phyloP scores from a whole-genome alignment of 1,284 basidiomycete species.

The Puccinia triticina region DNA sequence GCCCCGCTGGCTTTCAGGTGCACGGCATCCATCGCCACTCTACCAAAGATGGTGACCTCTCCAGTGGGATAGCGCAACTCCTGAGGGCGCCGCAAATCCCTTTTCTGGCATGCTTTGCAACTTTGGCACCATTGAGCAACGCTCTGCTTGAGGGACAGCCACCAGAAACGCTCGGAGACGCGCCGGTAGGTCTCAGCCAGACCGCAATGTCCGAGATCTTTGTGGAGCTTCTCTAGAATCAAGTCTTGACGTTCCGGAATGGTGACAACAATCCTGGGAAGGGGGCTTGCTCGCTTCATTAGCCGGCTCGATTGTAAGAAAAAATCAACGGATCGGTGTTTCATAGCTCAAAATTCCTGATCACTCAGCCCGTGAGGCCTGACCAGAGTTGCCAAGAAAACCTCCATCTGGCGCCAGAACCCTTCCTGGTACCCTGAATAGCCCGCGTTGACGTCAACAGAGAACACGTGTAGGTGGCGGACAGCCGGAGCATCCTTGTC shows the following conservation, averaged over 20 bases:
- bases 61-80: too few species aligned
- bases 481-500: too few species aligned
- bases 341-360: neutral
- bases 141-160: too few species aligned
- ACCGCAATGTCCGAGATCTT: neutral
- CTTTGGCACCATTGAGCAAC: too few species aligned
- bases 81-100: too few species aligned
- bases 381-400: neutral
- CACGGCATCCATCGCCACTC: neutral
- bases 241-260: neutral
- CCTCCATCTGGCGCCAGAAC: neutral
- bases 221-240: too few species aligned
- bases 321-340: neutral
- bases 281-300: neutral
- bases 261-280: neutral
- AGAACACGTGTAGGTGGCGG: neutral
- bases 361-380: neutral
- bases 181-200: too few species aligned
- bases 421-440: neutral
- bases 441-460: neutral
- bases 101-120: too few species aligned
- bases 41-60: too few species aligned
- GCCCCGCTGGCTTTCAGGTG: constrained; percentile 11
- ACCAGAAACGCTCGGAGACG: too few species aligned
- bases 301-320: neutral